Conservation (phyloP, 768 basidiomycete genomes). For the Filobasidium wieringae region DNA sequence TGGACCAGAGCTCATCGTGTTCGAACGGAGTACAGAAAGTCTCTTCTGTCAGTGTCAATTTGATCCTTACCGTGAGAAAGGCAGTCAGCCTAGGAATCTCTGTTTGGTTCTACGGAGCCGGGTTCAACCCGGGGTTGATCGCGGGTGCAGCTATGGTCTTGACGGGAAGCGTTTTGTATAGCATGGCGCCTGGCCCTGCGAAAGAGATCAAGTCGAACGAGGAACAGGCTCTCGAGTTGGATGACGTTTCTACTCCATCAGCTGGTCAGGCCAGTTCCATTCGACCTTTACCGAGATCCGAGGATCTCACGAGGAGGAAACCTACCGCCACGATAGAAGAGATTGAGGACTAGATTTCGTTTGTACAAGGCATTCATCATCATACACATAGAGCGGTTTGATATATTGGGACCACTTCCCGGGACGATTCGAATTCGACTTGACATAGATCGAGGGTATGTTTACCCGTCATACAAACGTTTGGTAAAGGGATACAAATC, state of each 20-base stretch:
- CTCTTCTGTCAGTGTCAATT: conserved; percentile 67
- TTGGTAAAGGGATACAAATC: too few species aligned
- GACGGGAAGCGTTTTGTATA: conserved; percentile 5
- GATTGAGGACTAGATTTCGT: not conserved
- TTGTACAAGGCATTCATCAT: not conserved
- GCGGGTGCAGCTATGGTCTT: conserved; percentile 65
- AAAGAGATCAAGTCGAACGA: not conserved
- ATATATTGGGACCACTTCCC: too few species aligned
- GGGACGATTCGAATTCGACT: too few species aligned
- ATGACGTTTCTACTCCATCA: not conserved
- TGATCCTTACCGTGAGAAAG: conserved; percentile 68
- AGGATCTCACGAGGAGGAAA: not conserved
- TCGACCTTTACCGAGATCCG: not conserved
- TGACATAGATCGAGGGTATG: too few species aligned
- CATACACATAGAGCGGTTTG: too few species aligned
- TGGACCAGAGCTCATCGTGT: not conserved
- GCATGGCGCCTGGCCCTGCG: not conserved
- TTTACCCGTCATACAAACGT: too few species aligned
- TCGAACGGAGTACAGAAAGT: conserved; percentile 45
- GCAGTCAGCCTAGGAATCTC: conserved; percentile 67
- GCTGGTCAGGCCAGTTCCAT: not conserved
- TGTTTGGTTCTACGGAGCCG: conserved; percentile 72
- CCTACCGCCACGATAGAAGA: not conserved
- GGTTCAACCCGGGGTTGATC: conserved; percentile 55
- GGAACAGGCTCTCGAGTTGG: not conserved